Conservation (phyloP, 83 land plant species). For the Thuja plicata region DNA sequence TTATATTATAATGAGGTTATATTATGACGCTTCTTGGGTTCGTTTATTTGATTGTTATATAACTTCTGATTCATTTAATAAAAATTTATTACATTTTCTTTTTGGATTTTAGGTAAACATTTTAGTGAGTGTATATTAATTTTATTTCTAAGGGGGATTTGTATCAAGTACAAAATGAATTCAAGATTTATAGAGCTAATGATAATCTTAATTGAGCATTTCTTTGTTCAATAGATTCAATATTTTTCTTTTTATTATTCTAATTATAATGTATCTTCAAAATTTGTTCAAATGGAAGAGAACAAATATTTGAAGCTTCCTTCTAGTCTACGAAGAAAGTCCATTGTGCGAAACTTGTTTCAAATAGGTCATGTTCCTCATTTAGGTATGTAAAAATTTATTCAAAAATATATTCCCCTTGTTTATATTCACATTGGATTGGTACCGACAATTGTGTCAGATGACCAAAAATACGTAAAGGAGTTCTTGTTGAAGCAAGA, state of each 20-base stretch:
- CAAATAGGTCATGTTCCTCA: constrained; percentile 18
- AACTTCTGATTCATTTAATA: too few relatives aligned
- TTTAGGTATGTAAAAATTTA: constrained; percentile 13
- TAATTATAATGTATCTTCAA: background rate
- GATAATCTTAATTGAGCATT: too few relatives aligned
- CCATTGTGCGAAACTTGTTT: too few relatives aligned
- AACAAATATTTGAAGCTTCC: constrained; percentile 9
- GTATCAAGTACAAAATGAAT: too few relatives aligned
- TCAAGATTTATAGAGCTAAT: too few relatives aligned
- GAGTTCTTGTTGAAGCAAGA: constrained; percentile 23
- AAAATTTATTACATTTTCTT: too few relatives aligned
- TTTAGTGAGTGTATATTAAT: too few relatives aligned
- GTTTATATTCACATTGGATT: constrained; percentile 21
- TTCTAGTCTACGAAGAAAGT: constrained; percentile 19
- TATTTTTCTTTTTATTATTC: background rate
- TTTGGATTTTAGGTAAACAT: too few relatives aligned
- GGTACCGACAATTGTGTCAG: constrained; percentile 17
- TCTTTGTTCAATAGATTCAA: background rate
- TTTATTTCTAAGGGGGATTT: too few relatives aligned
- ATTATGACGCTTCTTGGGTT: too few relatives aligned
- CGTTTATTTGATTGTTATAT: too few relatives aligned
- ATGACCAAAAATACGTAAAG: constrained; percentile 18
- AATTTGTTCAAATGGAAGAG: background rate
- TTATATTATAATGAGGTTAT: too few relatives aligned
- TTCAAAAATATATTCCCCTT: constrained; percentile 16